phyloP scores from a whole-genome alignment of 805 yeast species.

The Clavispora fructus region DNA sequence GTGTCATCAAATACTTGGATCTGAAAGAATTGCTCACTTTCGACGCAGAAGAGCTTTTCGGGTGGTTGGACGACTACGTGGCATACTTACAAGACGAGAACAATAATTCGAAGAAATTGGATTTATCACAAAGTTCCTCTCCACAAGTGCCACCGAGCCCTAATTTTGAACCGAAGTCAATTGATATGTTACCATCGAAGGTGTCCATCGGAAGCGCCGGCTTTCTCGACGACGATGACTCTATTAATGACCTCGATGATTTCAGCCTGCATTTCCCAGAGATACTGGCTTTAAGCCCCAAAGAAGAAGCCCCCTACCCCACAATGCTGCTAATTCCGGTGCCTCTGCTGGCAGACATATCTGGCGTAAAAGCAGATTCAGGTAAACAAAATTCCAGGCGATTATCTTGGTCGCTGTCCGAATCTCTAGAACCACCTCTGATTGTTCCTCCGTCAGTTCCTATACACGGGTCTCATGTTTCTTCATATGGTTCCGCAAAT shows the following conservation, averaged over 20 bases:
- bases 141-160: too few species aligned
- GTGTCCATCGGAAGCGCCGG: neutral
- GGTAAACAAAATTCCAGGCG: neutral
- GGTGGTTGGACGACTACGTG: conserved; percentile 37
- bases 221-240: neutral
- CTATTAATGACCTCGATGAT: conserved; percentile 7
- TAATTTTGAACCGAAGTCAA: neutral
- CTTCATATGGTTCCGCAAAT: neutral
- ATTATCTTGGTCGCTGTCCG: neutral
- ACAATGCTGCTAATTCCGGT: neutral
- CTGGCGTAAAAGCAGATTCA: neutral
- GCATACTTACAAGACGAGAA: conserved; percentile 23
- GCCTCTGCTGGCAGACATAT: neutral
- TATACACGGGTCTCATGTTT: neutral
- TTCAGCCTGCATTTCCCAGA: conserved; percentile 12
- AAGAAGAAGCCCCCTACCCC: neutral
- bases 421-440: neutral
- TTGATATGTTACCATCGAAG: neutral
- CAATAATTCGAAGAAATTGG: neutral
- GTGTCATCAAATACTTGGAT: conserved; percentile 25
- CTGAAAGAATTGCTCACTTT: conserved; percentile 27
- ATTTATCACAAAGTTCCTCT: neutral
- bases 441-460: neutral
- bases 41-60: conserved; percentile 30
- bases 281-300: neutral